Evolutionary conservation across 495 filamentous ascomycete genomes (phyloP), one percentile per base, ranked within the genome.

Genomic region (Hypoxylon subgilvum): DNA sequence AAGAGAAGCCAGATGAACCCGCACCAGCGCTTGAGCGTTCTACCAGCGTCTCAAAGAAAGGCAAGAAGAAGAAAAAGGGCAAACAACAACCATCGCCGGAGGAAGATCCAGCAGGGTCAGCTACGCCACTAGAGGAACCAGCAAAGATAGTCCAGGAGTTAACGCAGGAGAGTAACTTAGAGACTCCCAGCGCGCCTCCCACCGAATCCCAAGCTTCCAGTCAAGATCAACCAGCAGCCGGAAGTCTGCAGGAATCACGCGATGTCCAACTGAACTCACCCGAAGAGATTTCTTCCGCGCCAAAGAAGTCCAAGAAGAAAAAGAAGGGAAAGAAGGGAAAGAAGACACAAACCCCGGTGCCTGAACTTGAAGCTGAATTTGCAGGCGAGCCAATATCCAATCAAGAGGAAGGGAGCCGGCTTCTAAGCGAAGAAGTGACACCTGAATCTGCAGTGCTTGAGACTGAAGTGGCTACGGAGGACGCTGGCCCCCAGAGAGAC

Each of bases 251-350:
- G 30, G 56, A 61, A 12, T 21, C 14, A 35, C 34, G 5, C 25
- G 56, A 57, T 23, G 21, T 2, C 25, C 28, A 52, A 28, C 40
- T 22, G 2, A 54, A 16, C 13, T 27, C 57, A 6, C 12, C 46
- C 19, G 51, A 65, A 19, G 56, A 61, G 27, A n/a, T 27, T n/a
- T 32, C 18, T 52, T 27, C 44, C 3, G 16, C 58, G 21, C 21
- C 49, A 28, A 62, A 63, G 53, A 63, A 62, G 40, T 62, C 50
- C 22, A 61, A 68, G 66, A 62, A 68, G 27, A 58, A 68, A 27
- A 62, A 57, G 38, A 57, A 63, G 48, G 36, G n/a, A n/a, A 57
- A 62, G 44, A 56, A 56, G 36, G 58, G 52, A 9, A 39, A 65
- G 36, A 56, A 56, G 22, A 13, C 38, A 6, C 61, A 60, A 28